Base-by-base conservation (phyloP, 805 yeast species). In the Cephaloascus albidus region DNA sequence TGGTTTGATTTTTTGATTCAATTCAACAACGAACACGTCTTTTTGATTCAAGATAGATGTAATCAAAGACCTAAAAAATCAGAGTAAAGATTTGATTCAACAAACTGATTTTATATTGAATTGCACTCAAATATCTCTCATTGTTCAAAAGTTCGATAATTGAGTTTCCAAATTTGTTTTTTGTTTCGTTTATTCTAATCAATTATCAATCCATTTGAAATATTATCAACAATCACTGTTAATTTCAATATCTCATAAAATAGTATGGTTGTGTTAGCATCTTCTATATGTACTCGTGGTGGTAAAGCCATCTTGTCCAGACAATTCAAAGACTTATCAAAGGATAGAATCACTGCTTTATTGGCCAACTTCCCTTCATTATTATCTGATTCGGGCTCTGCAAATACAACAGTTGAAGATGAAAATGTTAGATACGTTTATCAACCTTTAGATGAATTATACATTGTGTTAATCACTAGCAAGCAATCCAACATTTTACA, bases 351-450 rank as follows among this genome's bases (percentile, higher is more conserved):
- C 52, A 81, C 93, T 31, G 85, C 88, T 38, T 70, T 93, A 44
- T 68, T 93, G 54, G 81, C 96, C 20, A 82, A 80, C 49, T 88
- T 90, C 61, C 95, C 96, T 41, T 66, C 82, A 42, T 70, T 93
- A 47, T 74, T 89, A 39, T 70, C 84, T 36, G 77, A 78, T 40
- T 72, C 78, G 18, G 70, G 74, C 37, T 73, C 81, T 34, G 96
- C 88, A 63, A 95, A 89, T 59, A 90, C 97, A 37, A 84, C 94
- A 10, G 93, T 87, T 26, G 98, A 93, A 60, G 95, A 85, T 55
- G 95, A 84, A 38, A 78, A 78, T 48, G 93, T 86, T 32, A 79
- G 99, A 60, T 93, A 86, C 56, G 93, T 93, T 38, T 93, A 87
- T 62, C 96, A 88, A 61, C 97, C 98, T 36, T 74, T 93, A 56